Conservation (phyloP, 805 yeast species). For the Cyberlindnera euphorbiae region DNA sequence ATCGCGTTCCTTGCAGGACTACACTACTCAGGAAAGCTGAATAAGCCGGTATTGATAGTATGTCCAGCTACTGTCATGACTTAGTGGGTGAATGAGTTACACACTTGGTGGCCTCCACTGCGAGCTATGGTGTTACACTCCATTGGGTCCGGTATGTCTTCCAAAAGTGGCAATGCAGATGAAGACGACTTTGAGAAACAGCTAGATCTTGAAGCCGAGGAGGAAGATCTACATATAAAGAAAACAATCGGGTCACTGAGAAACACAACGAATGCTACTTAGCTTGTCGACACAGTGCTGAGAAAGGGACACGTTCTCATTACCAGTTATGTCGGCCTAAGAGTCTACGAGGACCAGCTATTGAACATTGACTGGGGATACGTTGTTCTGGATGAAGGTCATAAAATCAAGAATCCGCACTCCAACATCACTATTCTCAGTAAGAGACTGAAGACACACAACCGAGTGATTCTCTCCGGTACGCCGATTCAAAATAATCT, state of each 20-base stretch:
- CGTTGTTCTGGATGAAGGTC: constrained; percentile 92
- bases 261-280: constrained; percentile 37
- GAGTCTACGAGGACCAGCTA: constrained; percentile 58
- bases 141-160: constrained; percentile 81
- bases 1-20: constrained; percentile 88
- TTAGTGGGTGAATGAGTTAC: constrained; percentile 97
- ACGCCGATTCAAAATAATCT: constrained; percentile 96
- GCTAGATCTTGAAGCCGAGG: constrained; percentile 39
- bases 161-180: constrained; percentile 27
- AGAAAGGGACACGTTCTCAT: constrained; percentile 76
- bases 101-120: constrained; percentile 97
- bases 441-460: constrained; percentile 78
- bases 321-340: constrained; percentile 87
- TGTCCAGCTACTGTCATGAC: constrained; percentile 96
- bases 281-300: constrained; percentile 53
- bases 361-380: constrained; percentile 82
- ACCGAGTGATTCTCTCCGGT: constrained; percentile 86
- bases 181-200: constrained; percentile 50
- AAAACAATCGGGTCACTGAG: constrained; percentile 21
- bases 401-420: constrained; percentile 92
- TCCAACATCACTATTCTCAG: constrained; percentile 81
- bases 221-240: constrained; percentile 31
- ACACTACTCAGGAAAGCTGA: constrained; percentile 71
- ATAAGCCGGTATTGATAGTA: constrained; percentile 78
- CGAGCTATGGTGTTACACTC: constrained; percentile 84